Evolutionary conservation across 306 rosid genomes (phyloP).

Genomic region (Medicago lupulina): DNA sequence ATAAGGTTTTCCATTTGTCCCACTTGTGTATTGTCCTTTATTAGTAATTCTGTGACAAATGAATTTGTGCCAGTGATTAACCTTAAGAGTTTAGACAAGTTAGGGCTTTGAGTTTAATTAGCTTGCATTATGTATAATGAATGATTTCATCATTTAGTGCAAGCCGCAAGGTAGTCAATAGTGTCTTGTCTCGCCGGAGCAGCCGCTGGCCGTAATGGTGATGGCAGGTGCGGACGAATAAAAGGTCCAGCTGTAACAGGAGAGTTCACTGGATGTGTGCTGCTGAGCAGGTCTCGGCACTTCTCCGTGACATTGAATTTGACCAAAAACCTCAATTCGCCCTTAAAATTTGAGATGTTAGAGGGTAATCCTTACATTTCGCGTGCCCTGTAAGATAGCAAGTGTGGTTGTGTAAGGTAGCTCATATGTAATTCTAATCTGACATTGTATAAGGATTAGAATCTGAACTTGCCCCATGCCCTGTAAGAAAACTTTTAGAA

Average conservation of each 20-base stretch:
- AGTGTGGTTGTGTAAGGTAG: not conserved
- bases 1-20: constrained; percentile 68
- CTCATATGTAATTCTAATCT: not conserved
- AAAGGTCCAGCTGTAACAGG: not conserved
- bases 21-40: constrained; percentile 15
- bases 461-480: not conserved
- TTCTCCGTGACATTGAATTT: too few species aligned
- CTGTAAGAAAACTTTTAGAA: not conserved
- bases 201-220: not conserved
- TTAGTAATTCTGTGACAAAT: not conserved
- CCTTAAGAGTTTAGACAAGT: constrained; percentile 16
- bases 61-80: constrained; percentile 21
- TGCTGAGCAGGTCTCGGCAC: not conserved
- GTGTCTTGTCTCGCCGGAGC: not conserved
- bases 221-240: not conserved
- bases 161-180: not conserved
- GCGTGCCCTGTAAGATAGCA: not conserved
- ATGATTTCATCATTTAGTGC: constrained; percentile 24
- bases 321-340: too few species aligned
- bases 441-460: not conserved
- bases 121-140: constrained; percentile 26
- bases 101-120: constrained; percentile 29
- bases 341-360: too few species aligned
- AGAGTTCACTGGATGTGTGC: not conserved
- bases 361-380: too few species aligned